Evolutionary conservation across 768 basidiomycete genomes (phyloP).

Genomic region (Leucosporidium scottii): DNA sequence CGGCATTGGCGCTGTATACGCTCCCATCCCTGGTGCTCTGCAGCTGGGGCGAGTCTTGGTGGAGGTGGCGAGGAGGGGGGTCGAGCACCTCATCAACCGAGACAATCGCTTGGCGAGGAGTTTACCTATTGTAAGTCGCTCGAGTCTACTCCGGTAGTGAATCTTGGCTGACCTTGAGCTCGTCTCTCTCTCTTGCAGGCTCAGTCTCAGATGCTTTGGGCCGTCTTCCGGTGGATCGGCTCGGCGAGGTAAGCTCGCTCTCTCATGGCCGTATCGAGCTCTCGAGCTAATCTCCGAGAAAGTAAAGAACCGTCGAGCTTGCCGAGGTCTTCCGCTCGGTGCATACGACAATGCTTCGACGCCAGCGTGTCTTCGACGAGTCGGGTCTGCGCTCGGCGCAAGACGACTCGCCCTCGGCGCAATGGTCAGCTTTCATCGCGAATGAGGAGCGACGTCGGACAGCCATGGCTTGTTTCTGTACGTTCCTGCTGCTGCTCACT

Average conservation of each 20-base stretch:
- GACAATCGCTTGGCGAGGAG: background rate
- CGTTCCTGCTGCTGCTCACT: background rate
- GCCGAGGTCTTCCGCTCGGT: background rate
- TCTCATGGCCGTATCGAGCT: no score
- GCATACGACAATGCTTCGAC: background rate
- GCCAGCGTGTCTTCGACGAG: background rate
- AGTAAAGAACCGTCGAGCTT: background rate
- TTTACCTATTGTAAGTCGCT: background rate
- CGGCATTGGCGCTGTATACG: conserved; percentile 8
- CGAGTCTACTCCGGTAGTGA: no score
- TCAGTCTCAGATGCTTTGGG: background rate
- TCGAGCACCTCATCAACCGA: conserved; percentile 4
- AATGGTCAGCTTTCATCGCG: conserved; percentile 4
- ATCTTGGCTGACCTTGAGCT: no score
- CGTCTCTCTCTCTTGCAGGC: no score
- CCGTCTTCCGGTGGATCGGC: background rate
- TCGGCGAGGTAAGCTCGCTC: no score
- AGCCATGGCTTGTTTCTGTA: conserved; percentile 2
- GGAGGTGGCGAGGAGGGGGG: conserved; percentile 3
- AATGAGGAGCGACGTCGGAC: conserved; percentile 7
- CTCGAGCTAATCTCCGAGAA: no score
- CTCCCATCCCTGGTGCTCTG: background rate
- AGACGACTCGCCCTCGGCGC: background rate
- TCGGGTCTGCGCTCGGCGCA: background rate
- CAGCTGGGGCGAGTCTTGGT: background rate